Conservation (phyloP, 768 basidiomycete species). For the Pleurotus ostreatus region DNA sequence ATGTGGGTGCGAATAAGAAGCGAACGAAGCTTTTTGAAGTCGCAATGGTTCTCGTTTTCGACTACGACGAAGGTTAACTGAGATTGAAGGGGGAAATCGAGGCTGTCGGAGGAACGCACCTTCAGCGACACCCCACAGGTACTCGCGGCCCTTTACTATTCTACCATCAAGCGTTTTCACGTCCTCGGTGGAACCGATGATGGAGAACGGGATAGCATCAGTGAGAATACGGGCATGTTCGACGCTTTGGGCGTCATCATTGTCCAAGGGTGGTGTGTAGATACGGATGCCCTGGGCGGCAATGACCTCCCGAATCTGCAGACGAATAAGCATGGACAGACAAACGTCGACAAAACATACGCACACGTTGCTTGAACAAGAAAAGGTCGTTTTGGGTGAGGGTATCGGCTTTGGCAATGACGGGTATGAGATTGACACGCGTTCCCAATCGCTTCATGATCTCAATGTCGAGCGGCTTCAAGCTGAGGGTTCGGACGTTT, state of each 20-base stretch:
- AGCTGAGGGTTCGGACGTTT: slow-evolving; percentile 34
- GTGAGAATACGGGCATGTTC: slow-evolving; percentile 85
- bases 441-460: slow-evolving; percentile 99
- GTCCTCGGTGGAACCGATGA: slow-evolving; percentile 96
- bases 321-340: slow-evolving; percentile 10
- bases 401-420: slow-evolving; percentile 97
- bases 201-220: slow-evolving; percentile 97
- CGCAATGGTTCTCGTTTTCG: slow-evolving; percentile 99
- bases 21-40: slow-evolving; percentile 96
- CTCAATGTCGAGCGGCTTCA: slow-evolving; percentile 98
- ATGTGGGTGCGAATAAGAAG: slow-evolving; percentile 96
- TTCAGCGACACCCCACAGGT: slow-evolving; percentile 99
- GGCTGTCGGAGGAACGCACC: slow-evolving; percentile 39
- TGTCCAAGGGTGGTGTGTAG: slow-evolving; percentile 90
- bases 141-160: slow-evolving; percentile 94
- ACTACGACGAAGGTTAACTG: slow-evolving; percentile 41
- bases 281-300: slow-evolving; percentile 90
- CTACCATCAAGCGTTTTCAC: slow-evolving; percentile 90
- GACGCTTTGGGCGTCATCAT: slow-evolving; percentile 71
- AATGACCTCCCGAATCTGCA: slow-evolving; percentile 84
- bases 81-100: too few relatives aligned
- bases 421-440: slow-evolving; percentile 96
- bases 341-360: slow-evolving; percentile 19
- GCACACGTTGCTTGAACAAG: slow-evolving; percentile 88
- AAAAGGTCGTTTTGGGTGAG: slow-evolving; percentile 90